Base-by-base conservation (phyloP, 2,329 filamentous ascomycete species). In the Blastomyces silverae region DNA sequence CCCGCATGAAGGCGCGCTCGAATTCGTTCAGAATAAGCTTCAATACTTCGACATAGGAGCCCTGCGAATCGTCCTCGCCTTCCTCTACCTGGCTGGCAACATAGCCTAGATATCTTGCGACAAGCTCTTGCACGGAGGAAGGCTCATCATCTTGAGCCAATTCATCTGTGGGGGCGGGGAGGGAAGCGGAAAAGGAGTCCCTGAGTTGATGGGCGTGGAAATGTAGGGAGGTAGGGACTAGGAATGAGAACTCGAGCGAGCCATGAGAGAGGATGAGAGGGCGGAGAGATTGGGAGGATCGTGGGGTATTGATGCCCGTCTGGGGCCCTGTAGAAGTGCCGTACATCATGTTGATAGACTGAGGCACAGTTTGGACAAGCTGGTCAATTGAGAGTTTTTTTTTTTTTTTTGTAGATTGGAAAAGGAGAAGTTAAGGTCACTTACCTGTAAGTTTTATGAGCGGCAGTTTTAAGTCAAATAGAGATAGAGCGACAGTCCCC, bases 81-180 rank as follows among this genome's bases (percentile, higher is more conserved):
- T 95, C 90, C 64, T 96, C 91, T 50, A 97, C 89, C 80, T 97
- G 90, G 68, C 85, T 82, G 69, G 93, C 92, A 67, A 97, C 85
- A 76, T 91, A 95, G 71, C 91, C 92, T 75, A 99, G 87, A 79
- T 96, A 99, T 76, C 93, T 87, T 67, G 91, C 92, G 42, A 99
- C 91, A 66, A 99, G 84, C 81, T 99, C 94, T 56, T 91, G 82
- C 58, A 92, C 87, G 31, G 95, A 99, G 48, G 94, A 97, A n/a
- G 94, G 94, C 82, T 99, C 95, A 72, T 99, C 94, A 82, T 99
- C 95, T 76, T 93, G 92, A 67, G 94, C 95, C 69, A 97, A 86
- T 82, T 99, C 94, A 76, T 99, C 94, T 76, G 95, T 99, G 65
- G 94, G 90, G 73, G 88, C 84, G 63, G 95, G 95, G 71, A 99